Evolutionary conservation across 768 basidiomycete genomes (phyloP).

Genomic region (Leucocoprinus birnbaumii): DNA sequence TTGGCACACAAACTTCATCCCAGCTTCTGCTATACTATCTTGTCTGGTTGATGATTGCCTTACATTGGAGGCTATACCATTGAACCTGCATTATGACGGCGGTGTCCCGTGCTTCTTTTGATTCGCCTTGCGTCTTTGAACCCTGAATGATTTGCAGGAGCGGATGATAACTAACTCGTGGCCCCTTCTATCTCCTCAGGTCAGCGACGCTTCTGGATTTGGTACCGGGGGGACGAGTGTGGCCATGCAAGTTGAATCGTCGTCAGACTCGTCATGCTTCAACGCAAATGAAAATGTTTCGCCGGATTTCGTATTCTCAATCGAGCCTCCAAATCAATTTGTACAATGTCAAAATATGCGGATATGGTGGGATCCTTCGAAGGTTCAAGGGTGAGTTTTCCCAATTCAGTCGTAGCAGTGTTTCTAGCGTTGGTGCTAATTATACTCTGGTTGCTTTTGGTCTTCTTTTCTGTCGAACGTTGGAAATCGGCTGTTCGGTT

Average conservation of each 20-base stretch:
- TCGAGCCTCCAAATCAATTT: constrained; percentile 59
- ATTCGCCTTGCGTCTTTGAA: background rate
- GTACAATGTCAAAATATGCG: constrained; percentile 63
- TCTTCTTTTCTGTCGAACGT: background rate
- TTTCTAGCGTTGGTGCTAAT: background rate
- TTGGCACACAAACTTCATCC: too few relatives aligned
- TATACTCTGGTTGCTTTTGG: background rate
- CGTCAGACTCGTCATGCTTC: constrained; percentile 59
- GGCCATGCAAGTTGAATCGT: constrained; percentile 50
- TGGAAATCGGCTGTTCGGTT: background rate
- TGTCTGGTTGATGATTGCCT: background rate
- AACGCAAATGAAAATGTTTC: constrained; percentile 42
- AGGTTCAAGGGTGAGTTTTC: constrained; percentile 48
- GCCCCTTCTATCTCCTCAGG: constrained; percentile 18
- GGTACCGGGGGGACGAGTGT: constrained; percentile 76
- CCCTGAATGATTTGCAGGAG: background rate
- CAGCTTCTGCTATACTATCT: too few relatives aligned
- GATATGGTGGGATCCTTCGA: constrained; percentile 58
- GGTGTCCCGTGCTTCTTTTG: constrained; percentile 1
- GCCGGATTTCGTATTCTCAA: constrained; percentile 57
- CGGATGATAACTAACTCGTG: background rate
- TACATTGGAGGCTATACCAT: background rate
- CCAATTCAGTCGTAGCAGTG: background rate
- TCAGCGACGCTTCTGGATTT: constrained; percentile 41
- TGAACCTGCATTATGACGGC: background rate